phyloP scores from a whole-genome alignment of 805 yeast genomes.

The Ogataea nonfermentans region DNA sequence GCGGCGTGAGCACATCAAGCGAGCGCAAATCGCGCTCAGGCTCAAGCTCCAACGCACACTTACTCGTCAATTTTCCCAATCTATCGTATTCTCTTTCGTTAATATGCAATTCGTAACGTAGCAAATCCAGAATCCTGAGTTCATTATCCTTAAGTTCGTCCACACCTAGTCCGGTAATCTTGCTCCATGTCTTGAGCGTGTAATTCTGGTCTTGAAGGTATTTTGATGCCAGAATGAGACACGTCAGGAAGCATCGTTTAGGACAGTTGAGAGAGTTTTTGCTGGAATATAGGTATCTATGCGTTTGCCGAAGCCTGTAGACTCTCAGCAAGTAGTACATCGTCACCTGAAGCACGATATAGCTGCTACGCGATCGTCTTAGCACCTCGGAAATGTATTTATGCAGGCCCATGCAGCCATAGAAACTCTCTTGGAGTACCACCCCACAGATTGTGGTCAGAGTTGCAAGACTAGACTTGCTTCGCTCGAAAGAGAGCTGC shows the following conservation, averaged over 20 bases:
- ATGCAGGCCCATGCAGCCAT: slow-evolving; percentile 7
- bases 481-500: not conserved
- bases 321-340: slow-evolving; percentile 55
- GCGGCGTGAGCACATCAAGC: slow-evolving; percentile 3
- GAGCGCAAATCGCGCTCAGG: not conserved
- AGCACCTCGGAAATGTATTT: slow-evolving; percentile 41
- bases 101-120: slow-evolving; percentile 59
- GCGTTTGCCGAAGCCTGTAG: slow-evolving; percentile 13
- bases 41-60: not conserved
- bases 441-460: slow-evolving; percentile 9
- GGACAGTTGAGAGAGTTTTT: slow-evolving; percentile 42
- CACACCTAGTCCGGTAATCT: slow-evolving; percentile 62
- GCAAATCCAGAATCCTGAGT: slow-evolving; percentile 45
- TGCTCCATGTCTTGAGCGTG: slow-evolving; percentile 68
- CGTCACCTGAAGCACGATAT: slow-evolving; percentile 62
- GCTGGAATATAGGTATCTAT: not conserved
- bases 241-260: slow-evolving; percentile 63
- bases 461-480: not conserved
- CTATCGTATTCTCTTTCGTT: slow-evolving; percentile 46
- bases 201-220: slow-evolving; percentile 72
- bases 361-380: slow-evolving; percentile 55
- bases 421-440: slow-evolving; percentile 9
- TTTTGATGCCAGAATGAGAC: slow-evolving; percentile 70
- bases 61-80: slow-evolving; percentile 15
- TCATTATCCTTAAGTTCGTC: slow-evolving; percentile 51